Conservation (phyloP, 140 eudicot genomes). For the Flaveria floridana region DNA sequence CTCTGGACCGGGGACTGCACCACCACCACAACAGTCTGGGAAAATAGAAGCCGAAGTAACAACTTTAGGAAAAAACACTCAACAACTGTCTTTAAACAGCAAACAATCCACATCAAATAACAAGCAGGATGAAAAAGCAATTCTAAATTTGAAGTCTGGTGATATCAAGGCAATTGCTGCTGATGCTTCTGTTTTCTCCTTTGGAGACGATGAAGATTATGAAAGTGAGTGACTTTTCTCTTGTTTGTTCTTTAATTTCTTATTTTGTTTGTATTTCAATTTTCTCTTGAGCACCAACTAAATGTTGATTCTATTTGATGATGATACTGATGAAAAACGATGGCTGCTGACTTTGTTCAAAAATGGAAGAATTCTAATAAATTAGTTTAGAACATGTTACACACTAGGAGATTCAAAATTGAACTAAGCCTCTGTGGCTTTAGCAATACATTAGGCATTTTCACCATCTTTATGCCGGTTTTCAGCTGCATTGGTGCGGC, state of each 20-base stretch:
- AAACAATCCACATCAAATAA: constrained; percentile 28
- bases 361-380: constrained; percentile 11
- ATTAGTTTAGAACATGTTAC: constrained; percentile 29
- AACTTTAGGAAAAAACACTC: constrained; percentile 37
- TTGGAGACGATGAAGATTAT: constrained; percentile 88
- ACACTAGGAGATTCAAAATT: neutral
- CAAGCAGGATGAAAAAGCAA: constrained; percentile 33
- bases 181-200: constrained; percentile 91
- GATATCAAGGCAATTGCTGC: constrained; percentile 94
- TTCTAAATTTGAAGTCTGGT: constrained; percentile 52
- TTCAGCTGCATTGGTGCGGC: neutral
- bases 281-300: neutral
- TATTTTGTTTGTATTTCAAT: neutral
- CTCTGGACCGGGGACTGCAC: constrained; percentile 35
- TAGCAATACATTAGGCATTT: neutral
- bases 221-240: constrained; percentile 57
- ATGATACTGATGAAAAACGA: neutral
- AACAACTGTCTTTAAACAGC: constrained; percentile 45
- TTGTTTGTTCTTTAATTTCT: constrained; percentile 10
- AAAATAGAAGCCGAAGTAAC: constrained; percentile 27
- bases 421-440: neutral
- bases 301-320: constrained; percentile 12
- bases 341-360: neutral
- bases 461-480: constrained; percentile 6
- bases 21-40: constrained; percentile 34